Conservation (phyloP, 78 protist species). For the Polysphondylium violaceum region DNA sequence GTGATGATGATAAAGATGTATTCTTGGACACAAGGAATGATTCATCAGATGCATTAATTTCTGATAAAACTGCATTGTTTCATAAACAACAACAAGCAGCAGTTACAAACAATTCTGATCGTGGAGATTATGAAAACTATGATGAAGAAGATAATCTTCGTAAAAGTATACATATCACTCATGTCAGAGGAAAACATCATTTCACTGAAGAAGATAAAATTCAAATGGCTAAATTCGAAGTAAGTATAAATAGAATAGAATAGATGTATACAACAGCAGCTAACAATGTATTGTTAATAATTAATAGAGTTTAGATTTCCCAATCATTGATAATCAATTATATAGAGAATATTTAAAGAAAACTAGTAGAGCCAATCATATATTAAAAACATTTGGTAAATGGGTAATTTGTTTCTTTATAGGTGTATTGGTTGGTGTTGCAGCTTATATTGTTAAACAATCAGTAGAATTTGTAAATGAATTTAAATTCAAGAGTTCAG, state of each 20-base stretch:
- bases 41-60: neutral
- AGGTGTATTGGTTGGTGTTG: conserved; percentile 74
- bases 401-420: conserved; percentile 73
- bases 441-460: conserved; percentile 65
- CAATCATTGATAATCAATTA: conserved; percentile 71
- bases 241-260: neutral
- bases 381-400: conserved; percentile 69
- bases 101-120: neutral
- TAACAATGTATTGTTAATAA: neutral
- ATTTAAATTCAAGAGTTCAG: conserved; percentile 32
- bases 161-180: neutral
- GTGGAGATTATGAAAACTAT: neutral
- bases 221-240: conserved; percentile 64
- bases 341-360: conserved; percentile 57
- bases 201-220: conserved; percentile 51
- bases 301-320: conserved; percentile 69
- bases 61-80: conserved; percentile 26
- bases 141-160: neutral
- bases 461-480: conserved; percentile 40
- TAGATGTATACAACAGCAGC: neutral
- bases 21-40: conserved; percentile 10
- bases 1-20: neutral
- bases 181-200: conserved; percentile 64
- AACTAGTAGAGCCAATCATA: conserved; percentile 32
- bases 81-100: neutral